A percentile compares a stretch with the other conserved stretches of the same genome.
These are phyloP conservation scores for Saccharomycopsis guyanensis DNA, from an alignment of 805 yeast genomes.

Conservation along the genomic window DNA sequence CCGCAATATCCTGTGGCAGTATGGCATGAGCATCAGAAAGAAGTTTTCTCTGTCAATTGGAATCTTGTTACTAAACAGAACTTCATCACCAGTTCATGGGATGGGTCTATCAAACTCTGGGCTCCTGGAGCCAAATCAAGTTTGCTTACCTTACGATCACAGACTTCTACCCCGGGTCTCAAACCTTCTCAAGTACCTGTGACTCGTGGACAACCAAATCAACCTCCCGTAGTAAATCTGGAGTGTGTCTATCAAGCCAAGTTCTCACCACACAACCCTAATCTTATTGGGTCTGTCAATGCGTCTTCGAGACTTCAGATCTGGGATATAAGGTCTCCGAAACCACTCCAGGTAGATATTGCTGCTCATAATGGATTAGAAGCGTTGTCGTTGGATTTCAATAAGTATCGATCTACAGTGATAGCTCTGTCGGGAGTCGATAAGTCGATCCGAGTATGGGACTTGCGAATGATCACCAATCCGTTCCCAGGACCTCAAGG, in stretches of 20 bases:
- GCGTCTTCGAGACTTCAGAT: constrained; percentile 68
- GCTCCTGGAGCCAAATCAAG: constrained; percentile 51
- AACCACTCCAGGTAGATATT: constrained; percentile 48
- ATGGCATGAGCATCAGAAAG: constrained; percentile 70
- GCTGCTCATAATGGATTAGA: constrained; percentile 79
- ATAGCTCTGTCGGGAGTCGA: constrained; percentile 93
- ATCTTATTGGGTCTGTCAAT: constrained; percentile 58
- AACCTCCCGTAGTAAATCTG: constrained; percentile 31
- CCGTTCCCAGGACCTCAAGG: constrained; percentile 31
- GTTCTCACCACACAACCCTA: constrained; percentile 81
- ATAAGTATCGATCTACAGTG: constrained; percentile 73
- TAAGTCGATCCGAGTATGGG: constrained; percentile 80
- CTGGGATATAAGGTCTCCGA: constrained; percentile 74
- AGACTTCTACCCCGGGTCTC: neutral
- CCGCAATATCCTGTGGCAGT: constrained; percentile 64
- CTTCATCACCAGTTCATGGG: constrained; percentile 86
- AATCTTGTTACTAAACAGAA: constrained; percentile 56
- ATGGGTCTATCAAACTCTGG: constrained; percentile 81
- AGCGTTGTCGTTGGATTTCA: constrained; percentile 77
- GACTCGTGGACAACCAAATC: constrained; percentile 22
- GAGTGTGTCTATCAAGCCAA: constrained; percentile 73
- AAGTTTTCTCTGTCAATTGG: constrained; percentile 71
- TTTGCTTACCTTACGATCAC: constrained; percentile 40
- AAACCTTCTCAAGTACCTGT: neutral
- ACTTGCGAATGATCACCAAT: constrained; percentile 57